Evolutionary conservation across 2,329 filamentous ascomycete genomes (phyloP), one percentile per base, ranked within the genome.

Genomic region (Lecanicillium sp.): DNA sequence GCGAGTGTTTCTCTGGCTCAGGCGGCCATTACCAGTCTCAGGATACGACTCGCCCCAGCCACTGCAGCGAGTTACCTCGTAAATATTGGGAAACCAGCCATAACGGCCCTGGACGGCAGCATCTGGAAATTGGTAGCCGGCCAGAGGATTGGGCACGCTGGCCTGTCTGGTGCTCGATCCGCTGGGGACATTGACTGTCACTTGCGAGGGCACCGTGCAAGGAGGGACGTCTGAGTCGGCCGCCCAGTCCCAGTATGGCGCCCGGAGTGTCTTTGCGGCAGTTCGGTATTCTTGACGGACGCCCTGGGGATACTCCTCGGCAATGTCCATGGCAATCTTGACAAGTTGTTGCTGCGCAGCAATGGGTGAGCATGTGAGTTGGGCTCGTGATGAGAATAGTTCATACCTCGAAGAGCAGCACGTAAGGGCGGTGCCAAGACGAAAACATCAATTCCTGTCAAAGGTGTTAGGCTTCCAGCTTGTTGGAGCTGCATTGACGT

Each of bases 231-330:
- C 43, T 2, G 58, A 38, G 28, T 64, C 52, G 9, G 43, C 40
- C 1, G 60, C 65, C 67, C 65, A 71, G 51, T 70, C 67, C 67
- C 67, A 70, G 51, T 56, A 69, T 3, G 67, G 65, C 9, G 59
- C 48, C 4, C 65, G 61, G 17, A 69, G 56, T 1, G 48, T 52
- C 27, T 63, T 49, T 2, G 63, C 65, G 3, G 66, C 64, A 3
- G 54, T 47, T 9, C 46, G 41, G 47, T 69, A 69, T 9, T 28
- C 41, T 35, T 11, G 48, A 43, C 25, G 51, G 42, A 20, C 54
- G 40, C 5, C 50, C 43, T 27, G 47, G 9, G 47, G 51, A 43
- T 68, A 70, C 32, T 52, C 43, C 9, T 44, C 47, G n/a, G 68
- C 67, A 18, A 70, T 60, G 11, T 50, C 45, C 43, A 60, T 56